phyloP scores from a whole-genome alignment of 768 basidiomycete genomes.

The Strobilomyces confusus region DNA sequence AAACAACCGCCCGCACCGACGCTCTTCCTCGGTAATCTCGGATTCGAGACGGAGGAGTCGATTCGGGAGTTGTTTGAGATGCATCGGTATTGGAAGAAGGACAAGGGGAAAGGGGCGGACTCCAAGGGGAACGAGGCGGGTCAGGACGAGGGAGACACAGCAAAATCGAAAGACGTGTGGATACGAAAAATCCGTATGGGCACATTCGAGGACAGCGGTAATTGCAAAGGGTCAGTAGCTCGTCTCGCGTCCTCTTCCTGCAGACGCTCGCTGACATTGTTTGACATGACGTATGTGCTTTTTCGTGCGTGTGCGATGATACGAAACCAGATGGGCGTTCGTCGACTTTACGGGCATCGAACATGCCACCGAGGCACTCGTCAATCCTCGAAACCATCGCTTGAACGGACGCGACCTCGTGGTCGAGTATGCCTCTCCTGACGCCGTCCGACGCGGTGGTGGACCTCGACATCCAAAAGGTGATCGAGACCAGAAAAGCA shows the following conservation, averaged over 20 bases:
- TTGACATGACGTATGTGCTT: background rate
- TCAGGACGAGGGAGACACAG: background rate
- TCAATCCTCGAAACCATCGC: conserved; percentile 80
- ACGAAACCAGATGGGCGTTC: conserved; percentile 74
- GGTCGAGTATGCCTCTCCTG: conserved; percentile 85
- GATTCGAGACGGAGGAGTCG: conserved; percentile 77
- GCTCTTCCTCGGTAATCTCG: conserved; percentile 90
- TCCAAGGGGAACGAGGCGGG: conserved; percentile 21
- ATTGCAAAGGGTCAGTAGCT: conserved; percentile 82
- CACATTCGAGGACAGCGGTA: conserved; percentile 92
- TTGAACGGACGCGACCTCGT: conserved; percentile 82
- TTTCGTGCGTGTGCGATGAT: background rate
- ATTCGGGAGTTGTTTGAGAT: conserved; percentile 72
- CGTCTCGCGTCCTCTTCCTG: conserved; percentile 16
- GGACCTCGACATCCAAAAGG: conserved; percentile 20
- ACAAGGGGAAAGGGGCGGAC: conserved; percentile 26
- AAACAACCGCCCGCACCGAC: conserved; percentile 83
- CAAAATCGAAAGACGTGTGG: conserved; percentile 40
- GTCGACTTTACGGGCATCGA: conserved; percentile 82
- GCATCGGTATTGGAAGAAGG: conserved; percentile 39
- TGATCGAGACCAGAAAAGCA: conserved; percentile 19
- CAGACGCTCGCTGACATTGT: background rate
- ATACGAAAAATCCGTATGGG: conserved; percentile 87
- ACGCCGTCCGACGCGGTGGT: conserved; percentile 84
- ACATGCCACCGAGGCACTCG: conserved; percentile 76